phyloP scores from a whole-genome alignment of 2,329 filamentous ascomycete genomes.

The Arthroderma sp. region DNA sequence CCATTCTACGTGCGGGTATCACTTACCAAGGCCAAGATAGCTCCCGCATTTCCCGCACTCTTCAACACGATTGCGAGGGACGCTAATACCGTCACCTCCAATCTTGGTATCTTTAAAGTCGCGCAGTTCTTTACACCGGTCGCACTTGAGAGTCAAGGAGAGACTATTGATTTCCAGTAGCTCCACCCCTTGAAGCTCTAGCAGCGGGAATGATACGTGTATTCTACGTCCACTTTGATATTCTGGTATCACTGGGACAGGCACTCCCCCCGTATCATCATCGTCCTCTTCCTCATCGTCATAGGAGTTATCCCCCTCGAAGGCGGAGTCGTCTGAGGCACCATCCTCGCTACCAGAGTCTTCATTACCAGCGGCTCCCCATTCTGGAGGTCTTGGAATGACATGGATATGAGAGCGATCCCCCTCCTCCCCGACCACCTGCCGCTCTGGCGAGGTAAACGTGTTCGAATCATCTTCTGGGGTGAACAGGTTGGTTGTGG shows the following conservation, averaged over 20 bases:
- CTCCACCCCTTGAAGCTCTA: slow-evolving; percentile 67
- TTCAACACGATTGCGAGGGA: slow-evolving; percentile 30
- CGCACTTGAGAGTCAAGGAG: slow-evolving; percentile 61
- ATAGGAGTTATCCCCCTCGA: slow-evolving; percentile 25
- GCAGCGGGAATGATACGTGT: slow-evolving; percentile 62
- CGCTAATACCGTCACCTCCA: slow-evolving; percentile 30
- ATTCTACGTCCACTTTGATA: slow-evolving; percentile 51
- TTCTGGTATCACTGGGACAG: slow-evolving; percentile 21
- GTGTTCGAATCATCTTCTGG: neutral
- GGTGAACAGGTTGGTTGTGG: neutral
- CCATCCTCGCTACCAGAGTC: slow-evolving; percentile 25
- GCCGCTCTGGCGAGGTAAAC: slow-evolving; percentile 3
- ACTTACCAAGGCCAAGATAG: slow-evolving; percentile 33
- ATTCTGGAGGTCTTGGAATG: slow-evolving; percentile 67
- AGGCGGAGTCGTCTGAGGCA: slow-evolving; percentile 32
- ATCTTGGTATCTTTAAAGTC: slow-evolving; percentile 56
- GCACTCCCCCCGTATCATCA: slow-evolving; percentile 26
- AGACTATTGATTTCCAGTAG: slow-evolving; percentile 56
- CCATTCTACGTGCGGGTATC: neutral
- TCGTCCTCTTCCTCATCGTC: slow-evolving; percentile 23
- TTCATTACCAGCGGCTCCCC: slow-evolving; percentile 35
- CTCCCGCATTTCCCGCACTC: slow-evolving; percentile 44
- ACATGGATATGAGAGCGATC: slow-evolving; percentile 51
- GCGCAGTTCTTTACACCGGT: slow-evolving; percentile 60
- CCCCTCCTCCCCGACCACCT: slow-evolving; percentile 1